A percentile compares a stretch with the other conserved stretches of the same genome.
These are phyloP conservation scores for Cladosporium austrohemisphaericum DNA, from an alignment of 2,329 filamentous ascomycete genomes.

Conservation along the genomic window DNA sequence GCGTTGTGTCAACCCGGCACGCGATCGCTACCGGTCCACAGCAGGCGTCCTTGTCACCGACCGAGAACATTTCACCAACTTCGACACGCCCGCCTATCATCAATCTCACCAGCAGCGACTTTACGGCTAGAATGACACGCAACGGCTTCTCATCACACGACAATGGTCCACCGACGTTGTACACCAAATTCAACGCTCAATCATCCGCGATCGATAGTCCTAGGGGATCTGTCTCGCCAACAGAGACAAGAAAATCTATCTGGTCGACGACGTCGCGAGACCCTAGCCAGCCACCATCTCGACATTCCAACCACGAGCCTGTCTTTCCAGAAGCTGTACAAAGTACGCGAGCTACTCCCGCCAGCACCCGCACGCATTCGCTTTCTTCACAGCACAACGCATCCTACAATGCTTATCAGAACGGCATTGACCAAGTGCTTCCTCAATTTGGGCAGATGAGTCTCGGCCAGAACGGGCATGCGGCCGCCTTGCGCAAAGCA, in stretches of 20 bases:
- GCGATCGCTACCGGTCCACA: constrained; percentile 24
- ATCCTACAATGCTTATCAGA: constrained; percentile 37
- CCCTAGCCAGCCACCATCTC: constrained; percentile 54
- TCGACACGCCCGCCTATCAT: constrained; percentile 23
- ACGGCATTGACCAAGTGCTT: constrained; percentile 37
- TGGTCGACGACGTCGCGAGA: constrained; percentile 44
- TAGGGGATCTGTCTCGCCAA: constrained; percentile 20
- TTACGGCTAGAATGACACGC: background rate
- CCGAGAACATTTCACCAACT: constrained; percentile 23
- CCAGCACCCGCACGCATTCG: constrained; percentile 38
- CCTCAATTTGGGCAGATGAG: constrained; percentile 31
- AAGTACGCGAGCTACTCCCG: constrained; percentile 18
- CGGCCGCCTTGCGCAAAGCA: constrained; percentile 9
- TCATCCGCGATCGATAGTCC: constrained; percentile 21
- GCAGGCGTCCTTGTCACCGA: constrained; percentile 9
- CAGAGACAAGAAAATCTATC: background rate
- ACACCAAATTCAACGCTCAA: constrained; percentile 34
- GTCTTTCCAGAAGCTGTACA: constrained; percentile 14
- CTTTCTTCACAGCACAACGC: constrained; percentile 47
- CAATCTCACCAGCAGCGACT: constrained; percentile 24
- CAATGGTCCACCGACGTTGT: constrained; percentile 30
- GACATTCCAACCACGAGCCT: constrained; percentile 43
- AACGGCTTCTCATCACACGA: constrained; percentile 20
- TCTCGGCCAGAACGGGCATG: constrained; percentile 6
- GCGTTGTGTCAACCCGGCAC: background rate